A percentile compares a stretch with the other conserved stretches of the same genome.
Conservation (phyloP, 2,329 filamentous ascomycete genomes). For the Thielaviopsis musarum region DNA sequence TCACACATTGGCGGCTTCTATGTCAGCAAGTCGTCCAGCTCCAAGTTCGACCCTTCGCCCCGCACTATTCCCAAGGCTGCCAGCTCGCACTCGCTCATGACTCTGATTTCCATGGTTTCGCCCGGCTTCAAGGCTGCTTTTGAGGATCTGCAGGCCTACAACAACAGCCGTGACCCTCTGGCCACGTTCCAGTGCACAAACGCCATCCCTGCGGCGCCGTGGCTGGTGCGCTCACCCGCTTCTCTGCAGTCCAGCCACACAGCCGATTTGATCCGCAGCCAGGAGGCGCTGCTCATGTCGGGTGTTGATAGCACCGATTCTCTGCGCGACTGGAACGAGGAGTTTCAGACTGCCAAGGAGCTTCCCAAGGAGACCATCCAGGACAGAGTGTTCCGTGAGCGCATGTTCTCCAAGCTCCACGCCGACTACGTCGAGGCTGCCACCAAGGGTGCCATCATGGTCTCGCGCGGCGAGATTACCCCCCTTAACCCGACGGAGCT, state of each 20-base stretch:
- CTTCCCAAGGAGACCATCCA: slow-evolving; percentile 86
- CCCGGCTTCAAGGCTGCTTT: slow-evolving; percentile 69
- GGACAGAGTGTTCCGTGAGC: slow-evolving; percentile 88
- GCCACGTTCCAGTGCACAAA: slow-evolving; percentile 94
- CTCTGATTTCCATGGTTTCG: slow-evolving; percentile 61
- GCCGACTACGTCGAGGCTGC: slow-evolving; percentile 96
- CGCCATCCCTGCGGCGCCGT: slow-evolving; percentile 78
- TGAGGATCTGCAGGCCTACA: slow-evolving; percentile 63
- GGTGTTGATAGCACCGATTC: slow-evolving; percentile 91
- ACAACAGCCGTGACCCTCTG: slow-evolving; percentile 70
- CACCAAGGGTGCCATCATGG: slow-evolving; percentile 75
- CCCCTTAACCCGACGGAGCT: slow-evolving; percentile 89
- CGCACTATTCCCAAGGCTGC: slow-evolving; percentile 61
- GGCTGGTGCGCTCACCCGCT: slow-evolving; percentile 60
- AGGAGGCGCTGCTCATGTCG: slow-evolving; percentile 80
- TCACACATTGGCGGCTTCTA: slow-evolving; percentile 90
- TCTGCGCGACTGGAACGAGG: slow-evolving; percentile 95
- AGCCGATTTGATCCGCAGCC: slow-evolving; percentile 71
- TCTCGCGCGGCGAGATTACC: slow-evolving; percentile 81
- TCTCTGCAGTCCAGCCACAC: slow-evolving; percentile 54
- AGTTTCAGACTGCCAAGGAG: slow-evolving; percentile 93
- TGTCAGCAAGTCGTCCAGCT: slow-evolving; percentile 89
- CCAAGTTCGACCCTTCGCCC: slow-evolving; percentile 84
- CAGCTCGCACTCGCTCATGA: slow-evolving; percentile 72
- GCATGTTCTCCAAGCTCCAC: slow-evolving; percentile 86